These are phyloP conservation scores for Spergularia bocconei DNA, from an alignment of 148 eudicot genomes.

Conservation along the genomic window DNA sequence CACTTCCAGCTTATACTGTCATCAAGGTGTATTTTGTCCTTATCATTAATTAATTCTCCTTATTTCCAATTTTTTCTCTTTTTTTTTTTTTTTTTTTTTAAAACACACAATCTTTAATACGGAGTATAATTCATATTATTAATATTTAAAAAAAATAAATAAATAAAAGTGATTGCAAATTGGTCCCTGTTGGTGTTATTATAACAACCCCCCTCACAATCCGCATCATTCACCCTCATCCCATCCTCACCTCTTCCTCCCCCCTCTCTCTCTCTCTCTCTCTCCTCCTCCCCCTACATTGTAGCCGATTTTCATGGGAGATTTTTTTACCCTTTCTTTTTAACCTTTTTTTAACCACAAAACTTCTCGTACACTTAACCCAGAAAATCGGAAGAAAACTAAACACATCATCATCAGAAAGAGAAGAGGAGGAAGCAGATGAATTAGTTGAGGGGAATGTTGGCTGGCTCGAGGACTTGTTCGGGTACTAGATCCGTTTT, in stretches of 20 bases:
- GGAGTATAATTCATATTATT: too few relatives aligned
- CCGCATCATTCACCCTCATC: conserved; percentile 25
- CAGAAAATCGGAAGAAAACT: background rate
- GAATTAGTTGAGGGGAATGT: conserved; percentile 65
- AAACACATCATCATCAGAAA: background rate
- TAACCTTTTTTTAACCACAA: too few relatives aligned
- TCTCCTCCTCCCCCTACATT: conserved; percentile 30
- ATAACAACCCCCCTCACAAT: conserved; percentile 35
- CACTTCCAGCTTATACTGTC: background rate
- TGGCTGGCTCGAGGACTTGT: conserved; percentile 80
- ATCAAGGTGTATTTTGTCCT: conserved; percentile 6
- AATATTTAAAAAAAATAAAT: background rate
- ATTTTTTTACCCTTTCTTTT: background rate
- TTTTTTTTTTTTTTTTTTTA: background rate
- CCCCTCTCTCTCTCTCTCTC: conserved; percentile 18
- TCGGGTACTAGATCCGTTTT: background rate
- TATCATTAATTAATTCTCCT: background rate
- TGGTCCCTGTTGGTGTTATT: conserved; percentile 18
- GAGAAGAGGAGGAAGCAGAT: conserved; percentile 21
- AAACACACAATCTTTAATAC: too few relatives aligned
- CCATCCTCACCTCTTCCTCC: background rate
- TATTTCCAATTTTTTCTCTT: background rate
- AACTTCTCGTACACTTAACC: background rate
- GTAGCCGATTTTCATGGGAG: conserved; percentile 45
- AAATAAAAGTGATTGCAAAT: background rate